Evolutionary conservation across 2,329 filamentous ascomycete genomes (phyloP), one percentile per base, ranked within the genome.

Genomic region (Onygena corvina): DNA sequence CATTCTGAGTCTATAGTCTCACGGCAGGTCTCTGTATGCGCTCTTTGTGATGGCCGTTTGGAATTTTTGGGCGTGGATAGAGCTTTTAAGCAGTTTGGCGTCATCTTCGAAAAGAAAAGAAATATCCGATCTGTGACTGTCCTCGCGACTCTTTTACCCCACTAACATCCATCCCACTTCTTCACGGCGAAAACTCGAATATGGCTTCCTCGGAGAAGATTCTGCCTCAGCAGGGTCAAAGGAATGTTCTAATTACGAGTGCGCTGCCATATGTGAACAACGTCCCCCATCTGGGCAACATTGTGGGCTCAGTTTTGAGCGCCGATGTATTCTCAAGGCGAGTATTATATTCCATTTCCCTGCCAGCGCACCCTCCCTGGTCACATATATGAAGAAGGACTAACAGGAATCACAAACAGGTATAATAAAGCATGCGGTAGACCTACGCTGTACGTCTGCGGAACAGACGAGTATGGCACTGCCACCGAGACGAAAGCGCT

Each of bases 401-500:
- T 46, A 33, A 48, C 23, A 31, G 23, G 12, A 30, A 33, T 6
- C 6, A 14, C 16, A 6, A 12, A 34, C 33, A 57, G 55, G 54
- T 57, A 57, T 29, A 48, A 57, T 21, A 57, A 56, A 53, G 55
- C 55, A 20, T 54, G 55, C 44, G 55, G 55, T 30, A 52, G 52
- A 34, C 55, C 53, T 18, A 54, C 52, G 1, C 45, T 57, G 20
- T 57, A 56, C 27, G 36, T 57, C 21, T 57, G 89, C 67, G 88
- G 88, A 50, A 86, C 81, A 47, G 90, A 95, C 71, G 86, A 96
- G 69, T 96, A 95, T 67, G 90, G 90, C 51, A 96, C 90, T 9
- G 89, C 90, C 18, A 94, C 89, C 27, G 90, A 95, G 69, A 94
- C 90, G 21, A 94, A 94, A 71, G 90, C 90, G 3, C 79, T 95